Evolutionary conservation across 306 rosid species (phyloP).

Genomic region (Quercus variabilis): DNA sequence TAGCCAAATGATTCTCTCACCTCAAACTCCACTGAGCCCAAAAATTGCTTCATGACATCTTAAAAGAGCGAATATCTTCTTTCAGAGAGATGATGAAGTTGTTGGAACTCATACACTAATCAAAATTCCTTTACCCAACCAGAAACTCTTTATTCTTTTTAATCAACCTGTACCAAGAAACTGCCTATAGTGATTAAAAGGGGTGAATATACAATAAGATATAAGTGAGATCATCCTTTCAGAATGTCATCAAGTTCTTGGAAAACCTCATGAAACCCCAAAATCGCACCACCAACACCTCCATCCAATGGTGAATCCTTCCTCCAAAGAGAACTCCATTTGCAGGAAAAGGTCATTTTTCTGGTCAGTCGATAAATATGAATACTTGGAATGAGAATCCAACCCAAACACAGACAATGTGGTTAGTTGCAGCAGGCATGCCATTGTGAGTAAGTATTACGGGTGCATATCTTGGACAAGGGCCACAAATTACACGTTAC

Average conservation of each 20-base stretch:
- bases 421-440: background rate
- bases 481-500: background rate
- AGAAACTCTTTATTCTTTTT: background rate
- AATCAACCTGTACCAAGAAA: background rate
- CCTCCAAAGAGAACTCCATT: background rate
- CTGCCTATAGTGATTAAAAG: background rate
- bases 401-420: background rate
- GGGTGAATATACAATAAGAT: background rate
- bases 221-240: background rate
- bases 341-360: background rate
- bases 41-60: background rate
- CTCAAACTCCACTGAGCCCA: background rate
- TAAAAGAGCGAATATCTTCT: background rate
- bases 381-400: background rate
- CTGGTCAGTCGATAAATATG: background rate
- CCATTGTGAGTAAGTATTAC: background rate
- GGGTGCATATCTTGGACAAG: background rate
- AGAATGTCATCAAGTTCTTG: background rate
- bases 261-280: background rate
- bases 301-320: background rate
- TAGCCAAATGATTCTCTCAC: background rate
- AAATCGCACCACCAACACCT: background rate
- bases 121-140: background rate
- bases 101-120: background rate
- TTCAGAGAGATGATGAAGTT: background rate